Evolutionary conservation across 306 rosid genomes (phyloP).

Genomic region (Acacia acuminata): DNA sequence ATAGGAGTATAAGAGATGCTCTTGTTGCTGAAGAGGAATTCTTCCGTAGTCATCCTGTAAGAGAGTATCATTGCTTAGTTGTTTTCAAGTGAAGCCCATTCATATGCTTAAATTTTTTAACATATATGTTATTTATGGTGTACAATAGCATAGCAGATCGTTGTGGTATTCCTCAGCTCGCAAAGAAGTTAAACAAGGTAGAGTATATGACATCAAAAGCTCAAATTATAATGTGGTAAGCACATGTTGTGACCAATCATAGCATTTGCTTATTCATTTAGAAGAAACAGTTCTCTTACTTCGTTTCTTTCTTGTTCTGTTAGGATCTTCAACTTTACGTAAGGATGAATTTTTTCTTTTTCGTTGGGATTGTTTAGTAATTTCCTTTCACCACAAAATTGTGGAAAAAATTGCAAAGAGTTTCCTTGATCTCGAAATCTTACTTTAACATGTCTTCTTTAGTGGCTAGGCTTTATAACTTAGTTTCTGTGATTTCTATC

Average conservation of each 20-base stretch:
- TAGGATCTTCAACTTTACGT: background rate
- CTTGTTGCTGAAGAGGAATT: slow-evolving; percentile 86
- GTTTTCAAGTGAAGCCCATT: slow-evolving; percentile 13
- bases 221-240: slow-evolving; percentile 12
- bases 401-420: too few species aligned
- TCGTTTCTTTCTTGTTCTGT: background rate
- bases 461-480: too few species aligned
- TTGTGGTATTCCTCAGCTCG: slow-evolving; percentile 93
- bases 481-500: too few species aligned
- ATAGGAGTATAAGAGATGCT: slow-evolving; percentile 91
- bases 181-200: slow-evolving; percentile 98
- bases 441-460: too few species aligned
- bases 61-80: slow-evolving; percentile 36
- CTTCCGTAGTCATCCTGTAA: slow-evolving; percentile 84
- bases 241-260: slow-evolving; percentile 4
- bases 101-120: slow-evolving; percentile 17
- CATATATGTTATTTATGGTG: slow-evolving; percentile 50
- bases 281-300: background rate
- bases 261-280: background rate
- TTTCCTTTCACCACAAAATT: too few species aligned
- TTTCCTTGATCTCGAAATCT: too few species aligned
- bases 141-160: slow-evolving; percentile 86
- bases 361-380: background rate
- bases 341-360: background rate
- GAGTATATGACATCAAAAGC: slow-evolving; percentile 25